These are phyloP conservation scores for Hsuehochloa calcarea DNA, from an alignment of 176 grass and related monocot species.

Conservation along the genomic window DNA sequence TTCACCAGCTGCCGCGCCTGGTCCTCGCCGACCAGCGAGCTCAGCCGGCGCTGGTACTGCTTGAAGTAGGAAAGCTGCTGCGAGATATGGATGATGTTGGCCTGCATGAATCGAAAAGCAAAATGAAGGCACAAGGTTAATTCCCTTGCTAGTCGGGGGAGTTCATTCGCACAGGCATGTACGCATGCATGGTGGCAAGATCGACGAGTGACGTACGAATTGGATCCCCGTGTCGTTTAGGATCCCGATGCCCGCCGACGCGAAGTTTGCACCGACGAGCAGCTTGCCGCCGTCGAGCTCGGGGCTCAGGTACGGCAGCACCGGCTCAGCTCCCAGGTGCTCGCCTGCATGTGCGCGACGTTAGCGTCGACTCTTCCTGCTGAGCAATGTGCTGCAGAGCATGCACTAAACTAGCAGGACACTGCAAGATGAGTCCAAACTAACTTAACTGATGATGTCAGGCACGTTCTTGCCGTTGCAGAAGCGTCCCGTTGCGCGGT, in stretches of 20 bases:
- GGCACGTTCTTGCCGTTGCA: slow-evolving; percentile 84
- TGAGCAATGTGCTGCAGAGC: too few relatives aligned
- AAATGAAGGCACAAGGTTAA: not conserved
- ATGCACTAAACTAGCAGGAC: too few relatives aligned
- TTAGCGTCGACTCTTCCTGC: not conserved
- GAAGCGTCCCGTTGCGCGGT: slow-evolving; percentile 67
- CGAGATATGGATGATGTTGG: slow-evolving; percentile 76
- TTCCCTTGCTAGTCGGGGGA: not conserved
- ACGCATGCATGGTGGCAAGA: not conserved
- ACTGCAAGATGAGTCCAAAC: not conserved
- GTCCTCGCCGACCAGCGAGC: slow-evolving; percentile 39
- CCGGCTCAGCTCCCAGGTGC: slow-evolving; percentile 55
- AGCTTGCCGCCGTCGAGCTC: slow-evolving; percentile 71
- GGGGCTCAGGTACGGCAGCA: slow-evolving; percentile 80
- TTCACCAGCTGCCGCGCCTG: slow-evolving; percentile 32
- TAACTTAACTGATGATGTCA: slow-evolving; percentile 82
- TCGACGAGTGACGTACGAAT: slow-evolving; percentile 53
- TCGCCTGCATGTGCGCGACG: slow-evolving; percentile 50
- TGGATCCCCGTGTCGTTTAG: slow-evolving; percentile 91
- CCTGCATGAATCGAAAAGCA: slow-evolving; percentile 30
- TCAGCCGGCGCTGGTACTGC: slow-evolving; percentile 78
- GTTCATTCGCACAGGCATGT: not conserved
- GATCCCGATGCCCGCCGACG: slow-evolving; percentile 90
- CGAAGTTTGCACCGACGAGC: slow-evolving; percentile 91
- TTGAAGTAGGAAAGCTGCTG: slow-evolving; percentile 70